Conservation (phyloP, 2,329 filamentous ascomycete genomes). For the Curvularia eragrostidis region DNA sequence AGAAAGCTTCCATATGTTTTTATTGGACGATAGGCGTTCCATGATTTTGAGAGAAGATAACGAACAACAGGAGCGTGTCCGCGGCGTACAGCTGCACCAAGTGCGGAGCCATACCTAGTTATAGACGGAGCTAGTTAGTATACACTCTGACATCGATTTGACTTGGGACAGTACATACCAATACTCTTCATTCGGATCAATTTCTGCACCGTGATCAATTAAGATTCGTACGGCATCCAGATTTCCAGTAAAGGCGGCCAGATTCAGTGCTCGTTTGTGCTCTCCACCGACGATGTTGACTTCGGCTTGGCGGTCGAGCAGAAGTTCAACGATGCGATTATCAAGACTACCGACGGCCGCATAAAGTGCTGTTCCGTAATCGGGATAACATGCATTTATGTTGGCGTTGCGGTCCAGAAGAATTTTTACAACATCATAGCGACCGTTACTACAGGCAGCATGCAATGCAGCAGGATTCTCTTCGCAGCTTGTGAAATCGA, state of each 20-base stretch:
- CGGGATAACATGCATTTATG: slow-evolving; percentile 15
- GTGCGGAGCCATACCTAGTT: slow-evolving; percentile 19
- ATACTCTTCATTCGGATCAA: slow-evolving; percentile 33
- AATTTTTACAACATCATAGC: slow-evolving; percentile 22
- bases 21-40: slow-evolving; percentile 26
- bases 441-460: slow-evolving; percentile 23
- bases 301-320: slow-evolving; percentile 23
- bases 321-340: slow-evolving; percentile 15
- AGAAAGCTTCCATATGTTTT: slow-evolving; percentile 30
- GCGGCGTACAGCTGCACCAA: slow-evolving; percentile 26
- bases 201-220: slow-evolving; percentile 26
- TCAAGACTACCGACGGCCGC: slow-evolving; percentile 21
- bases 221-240: slow-evolving; percentile 24
- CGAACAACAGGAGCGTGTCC: slow-evolving; percentile 30
- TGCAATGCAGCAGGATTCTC: slow-evolving; percentile 22
- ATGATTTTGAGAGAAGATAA: slow-evolving; percentile 25
- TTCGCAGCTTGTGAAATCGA: slow-evolving; percentile 14
- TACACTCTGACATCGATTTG: too few relatives aligned
- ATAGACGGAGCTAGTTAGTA: slow-evolving; percentile 8
- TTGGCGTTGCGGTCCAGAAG: slow-evolving; percentile 26
- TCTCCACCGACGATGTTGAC: slow-evolving; percentile 25
- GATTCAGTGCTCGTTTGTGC: slow-evolving; percentile 23
- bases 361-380: slow-evolving; percentile 28
- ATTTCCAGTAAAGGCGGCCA: slow-evolving; percentile 29
- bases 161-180: not conserved